Evolutionary conservation across 345 rosid species (phyloP).

Genomic region (Linum trigynum): DNA sequence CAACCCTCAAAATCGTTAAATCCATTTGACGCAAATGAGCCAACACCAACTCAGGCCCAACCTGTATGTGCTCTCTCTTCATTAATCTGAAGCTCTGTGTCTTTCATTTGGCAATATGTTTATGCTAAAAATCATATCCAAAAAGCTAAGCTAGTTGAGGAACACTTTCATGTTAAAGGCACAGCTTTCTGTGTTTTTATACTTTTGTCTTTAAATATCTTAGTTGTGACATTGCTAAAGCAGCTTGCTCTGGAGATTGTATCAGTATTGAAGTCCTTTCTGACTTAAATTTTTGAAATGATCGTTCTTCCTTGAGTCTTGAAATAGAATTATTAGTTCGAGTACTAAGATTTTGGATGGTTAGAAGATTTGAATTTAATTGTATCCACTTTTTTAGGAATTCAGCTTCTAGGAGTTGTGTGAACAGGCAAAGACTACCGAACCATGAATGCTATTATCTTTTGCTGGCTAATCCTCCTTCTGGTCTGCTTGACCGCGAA

Average conservation of each 20-base stretch:
- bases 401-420: neutral
- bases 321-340: too few relatives aligned
- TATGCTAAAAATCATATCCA: neutral
- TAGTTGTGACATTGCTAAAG: neutral
- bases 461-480: too few relatives aligned
- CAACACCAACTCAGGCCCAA: slow-evolving; percentile 42
- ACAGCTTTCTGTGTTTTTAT: neutral
- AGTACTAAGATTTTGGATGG: too few relatives aligned
- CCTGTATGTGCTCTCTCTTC: neutral
- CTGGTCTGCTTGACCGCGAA: neutral
- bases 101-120: slow-evolving; percentile 10
- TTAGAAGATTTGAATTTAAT: too few relatives aligned
- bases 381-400: neutral
- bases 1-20: slow-evolving; percentile 44
- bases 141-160: neutral
- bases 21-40: slow-evolving; percentile 70
- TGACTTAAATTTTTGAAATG: neutral
- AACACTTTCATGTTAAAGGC: neutral
- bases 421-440: neutral
- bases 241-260: neutral
- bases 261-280: neutral
- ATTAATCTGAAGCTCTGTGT: slow-evolving; percentile 26
- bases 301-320: neutral
- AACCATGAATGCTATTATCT: too few relatives aligned
- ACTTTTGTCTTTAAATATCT: neutral